Evolutionary conservation across 1,284 basidiomycete genomes (phyloP), one percentile per base, ranked within the genome.

Genomic region (Trametes versicolor): DNA sequence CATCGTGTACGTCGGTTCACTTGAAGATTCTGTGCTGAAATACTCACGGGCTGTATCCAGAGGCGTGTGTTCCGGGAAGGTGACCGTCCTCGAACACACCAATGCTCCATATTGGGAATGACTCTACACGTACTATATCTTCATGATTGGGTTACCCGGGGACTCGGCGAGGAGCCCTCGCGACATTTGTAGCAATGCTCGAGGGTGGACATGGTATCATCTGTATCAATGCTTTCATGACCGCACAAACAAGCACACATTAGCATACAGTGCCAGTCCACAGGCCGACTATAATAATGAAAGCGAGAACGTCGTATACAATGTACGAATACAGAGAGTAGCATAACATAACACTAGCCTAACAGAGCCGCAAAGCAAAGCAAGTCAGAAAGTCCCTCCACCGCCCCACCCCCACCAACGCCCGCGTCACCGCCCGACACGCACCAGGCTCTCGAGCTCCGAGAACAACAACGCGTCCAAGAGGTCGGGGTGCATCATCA

Each of bases 401-500:
- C 50, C 17, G 29, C 39, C 54, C 43, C 13, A 19, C 17, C 60
- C 21, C 34, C 5, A 15, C 1, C 19, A 12, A 8, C 45, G 29
- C n/a, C 23, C 39, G 23, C 19, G 25, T 63, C 61, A 67, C 29
- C 55, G 68, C 19, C 68, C 61, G 52, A 70, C 84, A 66, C 93
- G 80, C 45, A 87, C 84, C 55, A 94, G 78, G 73, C 91, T 93
- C 70, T 93, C 91, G 78, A 94, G 74, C 77, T 94, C 93, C 37
- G 82, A 77, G 72, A 94, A 94, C 82, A 90, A 83, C 21, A 87
- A 80, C 34, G 84, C 83, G 75, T 94, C 93, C 50, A 92, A 76
- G 65, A 72, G 51, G 47, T 92, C 91, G 49, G 85, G 81, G 71
- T 84, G 78, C 82, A 89, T 83, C 80, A 93, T 79, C 70, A 94